Evolutionary conservation across 768 basidiomycete genomes (phyloP), one percentile per base, ranked within the genome.

Genomic region (Vararia minispora): DNA sequence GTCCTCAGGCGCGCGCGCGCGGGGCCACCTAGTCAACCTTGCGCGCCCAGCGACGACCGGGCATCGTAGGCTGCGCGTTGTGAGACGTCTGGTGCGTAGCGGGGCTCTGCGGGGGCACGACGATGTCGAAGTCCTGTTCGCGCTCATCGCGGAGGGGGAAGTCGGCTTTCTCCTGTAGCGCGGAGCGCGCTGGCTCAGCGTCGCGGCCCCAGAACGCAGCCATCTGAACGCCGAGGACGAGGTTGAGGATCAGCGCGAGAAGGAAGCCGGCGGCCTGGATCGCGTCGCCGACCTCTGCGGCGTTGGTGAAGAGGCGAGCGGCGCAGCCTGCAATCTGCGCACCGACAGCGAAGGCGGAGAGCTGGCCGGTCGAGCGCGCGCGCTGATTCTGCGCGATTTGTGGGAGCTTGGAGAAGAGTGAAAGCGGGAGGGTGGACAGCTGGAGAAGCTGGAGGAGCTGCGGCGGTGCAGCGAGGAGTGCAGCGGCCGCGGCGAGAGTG

Each of bases 281-380:
- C 6, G 56, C 48, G 58, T 98, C 95, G 35, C 79, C 75, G 40
- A 95, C 80, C 57, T 98, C 94, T 23, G 81, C 82, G 8, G 79
- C 71, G 10, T 90, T 97, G 6, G 95, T 99, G 67, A 91, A 98
- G 12, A 98, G 64, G 31, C 95, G 69, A 0, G 94, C 95, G 26
- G 89, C 64, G 58, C 91, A 95, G 17, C 95, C 94, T 1, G 68
- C 70, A 27, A 98, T 72, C 46, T 94, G 89, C 35, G 88, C 72
- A 51, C 87, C 62, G 26, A 98, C 88, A 18, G 91, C 90, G 53
- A 99, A 87, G 0, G 89, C 76, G 9, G 89, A 92, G 28, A 99
- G 81, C 52, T 97, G 90, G 9, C 95, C 95, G 0, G 95, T 98
- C 6, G 81, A 86, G 34, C 68, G 60, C 4, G 75, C 65, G 31